Base-by-base conservation (phyloP, 257 asterid species). In the Przewalskia tangutica region DNA sequence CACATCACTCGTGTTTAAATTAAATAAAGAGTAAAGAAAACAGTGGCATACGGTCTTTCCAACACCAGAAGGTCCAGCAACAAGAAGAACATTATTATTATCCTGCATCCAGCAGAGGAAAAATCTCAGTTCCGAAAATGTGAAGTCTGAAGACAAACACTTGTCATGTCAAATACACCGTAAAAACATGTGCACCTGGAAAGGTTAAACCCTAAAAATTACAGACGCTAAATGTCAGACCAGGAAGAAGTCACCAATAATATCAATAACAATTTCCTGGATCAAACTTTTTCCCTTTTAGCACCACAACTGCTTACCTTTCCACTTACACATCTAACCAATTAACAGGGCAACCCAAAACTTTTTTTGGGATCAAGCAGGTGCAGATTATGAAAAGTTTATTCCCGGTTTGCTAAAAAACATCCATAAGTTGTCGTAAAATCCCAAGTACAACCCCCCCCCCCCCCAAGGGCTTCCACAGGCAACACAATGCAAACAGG, bases 51-150 rank as follows among this genome's bases (percentile, higher is more conserved):
- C 99, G 81, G 97, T 94, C 94, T 95, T 95, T 81, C 98, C 99
- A 88, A 91, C 93, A 89, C 99, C 98, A 81, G 98, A 93, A 83
- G 92, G 97, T 84, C 98, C 98, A 86, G 91, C 88, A 84, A 94
- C 82, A 71, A 95, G 92, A 88, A 95, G 90, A 77, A 90, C 95
- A 81, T 92, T 85, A 84, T 84, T 82, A 76, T 3, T 53, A 80
- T 66, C 83, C 99, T 94, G 93, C 84, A 82, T 8, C 70, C 77
- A 77, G 48, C 80, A 73, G 81, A 83, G 77, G 77, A 85, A 60
- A 73, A 73, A 12, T 73, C 20, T 75, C 44, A 75, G 46, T 50
- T 23, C 79, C 8, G 14, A 50, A 12, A 14, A 75, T 50, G 79
- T 75, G 4, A 75, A 75, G 0, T 50, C 5, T 50, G 60, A 75